These are phyloP conservation scores for Scopulariopsis brevicaulis DNA, from an alignment of 2,329 filamentous ascomycete species.

Conservation along the genomic window DNA sequence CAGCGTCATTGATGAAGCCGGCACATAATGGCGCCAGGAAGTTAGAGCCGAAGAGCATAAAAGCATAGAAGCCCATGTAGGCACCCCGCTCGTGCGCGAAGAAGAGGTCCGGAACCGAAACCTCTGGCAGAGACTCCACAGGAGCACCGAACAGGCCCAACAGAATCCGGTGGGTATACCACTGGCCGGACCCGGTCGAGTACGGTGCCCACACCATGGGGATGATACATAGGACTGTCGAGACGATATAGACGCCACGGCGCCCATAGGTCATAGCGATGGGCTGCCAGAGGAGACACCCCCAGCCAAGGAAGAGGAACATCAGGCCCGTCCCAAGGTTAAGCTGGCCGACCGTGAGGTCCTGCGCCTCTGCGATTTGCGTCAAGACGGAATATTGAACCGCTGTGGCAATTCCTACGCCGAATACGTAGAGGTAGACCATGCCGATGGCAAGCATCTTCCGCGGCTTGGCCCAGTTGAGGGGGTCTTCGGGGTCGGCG, in stretches of 20 bases:
- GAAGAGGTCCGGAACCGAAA: conserved; percentile 18
- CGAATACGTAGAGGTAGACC: conserved; percentile 27
- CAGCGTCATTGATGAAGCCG: conserved; percentile 31
- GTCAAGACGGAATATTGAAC: conserved; percentile 20
- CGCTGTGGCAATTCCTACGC: conserved; percentile 18
- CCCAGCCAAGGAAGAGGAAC: conserved; percentile 40
- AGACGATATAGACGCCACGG: conserved; percentile 31
- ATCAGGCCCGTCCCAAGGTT: conserved; percentile 39
- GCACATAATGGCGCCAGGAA: conserved; percentile 31
- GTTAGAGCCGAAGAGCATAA: conserved; percentile 26
- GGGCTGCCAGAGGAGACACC: conserved; percentile 38
- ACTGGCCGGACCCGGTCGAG: conserved; percentile 3
- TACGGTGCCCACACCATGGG: conserved; percentile 18
- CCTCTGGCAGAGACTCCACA: conserved; percentile 11
- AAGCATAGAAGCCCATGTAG: conserved; percentile 23
- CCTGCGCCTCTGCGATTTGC: conserved; percentile 30
- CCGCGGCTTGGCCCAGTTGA: conserved; percentile 11
- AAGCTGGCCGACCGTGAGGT: conserved; percentile 28
- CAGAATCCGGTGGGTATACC: not conserved
- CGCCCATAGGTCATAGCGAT: conserved; percentile 40
- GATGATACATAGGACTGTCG: conserved; percentile 18
- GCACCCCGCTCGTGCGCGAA: conserved; percentile 27
- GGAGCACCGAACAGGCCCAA: not conserved
- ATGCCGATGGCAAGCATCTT: conserved; percentile 18
- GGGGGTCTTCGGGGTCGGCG: conserved; percentile 12